phyloP scores from a whole-genome alignment of 2,329 filamentous ascomycete genomes.

The Alternaria angustiovoidea region DNA sequence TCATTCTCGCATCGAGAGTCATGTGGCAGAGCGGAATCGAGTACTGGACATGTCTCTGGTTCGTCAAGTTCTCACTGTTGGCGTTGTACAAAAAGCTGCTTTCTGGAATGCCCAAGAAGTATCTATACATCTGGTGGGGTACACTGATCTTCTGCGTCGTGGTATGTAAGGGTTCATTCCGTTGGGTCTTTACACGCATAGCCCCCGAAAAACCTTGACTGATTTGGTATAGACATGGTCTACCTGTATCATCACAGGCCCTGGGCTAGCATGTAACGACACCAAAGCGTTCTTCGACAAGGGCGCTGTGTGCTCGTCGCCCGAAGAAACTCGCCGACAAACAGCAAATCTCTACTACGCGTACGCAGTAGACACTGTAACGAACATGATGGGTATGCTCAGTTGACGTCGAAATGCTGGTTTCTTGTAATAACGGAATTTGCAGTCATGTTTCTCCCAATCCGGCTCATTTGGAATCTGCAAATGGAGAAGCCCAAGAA shows the following conservation, averaged over 20 bases:
- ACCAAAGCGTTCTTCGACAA: conserved; percentile 36
- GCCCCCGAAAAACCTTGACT: not conserved
- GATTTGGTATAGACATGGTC: conserved; percentile 41
- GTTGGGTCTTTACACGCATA: not conserved
- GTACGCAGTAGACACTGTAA: conserved; percentile 47
- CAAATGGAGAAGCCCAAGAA: conserved; percentile 47
- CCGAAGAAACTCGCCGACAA: conserved; percentile 41
- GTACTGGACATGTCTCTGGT: conserved; percentile 53
- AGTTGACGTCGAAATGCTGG: too few species aligned
- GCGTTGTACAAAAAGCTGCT: conserved; percentile 52
- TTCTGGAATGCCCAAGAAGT: conserved; percentile 37
- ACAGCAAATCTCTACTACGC: conserved; percentile 48
- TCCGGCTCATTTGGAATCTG: conserved; percentile 49
- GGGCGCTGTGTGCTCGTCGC: conserved; percentile 33
- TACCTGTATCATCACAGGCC: conserved; percentile 49
- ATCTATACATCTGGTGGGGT: conserved; percentile 50
- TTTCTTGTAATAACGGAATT: not conserved
- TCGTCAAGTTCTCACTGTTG: conserved; percentile 53
- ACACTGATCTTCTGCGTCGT: conserved; percentile 46
- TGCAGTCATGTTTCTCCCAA: conserved; percentile 50
- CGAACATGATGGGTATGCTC: conserved; percentile 47
- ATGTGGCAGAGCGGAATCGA: conserved; percentile 52
- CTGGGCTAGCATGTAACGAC: conserved; percentile 46
- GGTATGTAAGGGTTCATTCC: conserved; percentile 29
- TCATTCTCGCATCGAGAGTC: conserved; percentile 43